These are phyloP conservation scores for Beauveria australis DNA, from an alignment of 2,329 filamentous ascomycete genomes.

Conservation along the genomic window DNA sequence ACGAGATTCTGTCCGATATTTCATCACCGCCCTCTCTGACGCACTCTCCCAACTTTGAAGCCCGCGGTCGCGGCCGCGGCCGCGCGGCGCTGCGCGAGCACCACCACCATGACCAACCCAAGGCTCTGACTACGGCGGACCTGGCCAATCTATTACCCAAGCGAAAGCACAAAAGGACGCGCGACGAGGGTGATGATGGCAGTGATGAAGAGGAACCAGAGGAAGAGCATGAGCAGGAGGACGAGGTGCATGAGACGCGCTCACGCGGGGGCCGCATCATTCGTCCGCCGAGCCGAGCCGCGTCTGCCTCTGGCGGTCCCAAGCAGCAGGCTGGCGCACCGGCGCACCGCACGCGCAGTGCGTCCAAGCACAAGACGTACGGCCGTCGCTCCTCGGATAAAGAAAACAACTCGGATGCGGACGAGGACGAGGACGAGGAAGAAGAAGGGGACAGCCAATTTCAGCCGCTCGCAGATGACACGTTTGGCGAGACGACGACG, in stretches of 20 bases:
- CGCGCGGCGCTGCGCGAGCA: constrained; percentile 22
- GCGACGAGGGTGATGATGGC: constrained; percentile 40
- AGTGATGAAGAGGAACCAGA: constrained; percentile 39
- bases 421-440: constrained; percentile 20
- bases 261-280: constrained; percentile 15
- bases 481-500: constrained; percentile 27
- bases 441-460: constrained; percentile 29
- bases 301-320: constrained; percentile 12
- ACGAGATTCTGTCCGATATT: constrained; percentile 37
- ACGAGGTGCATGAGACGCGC: constrained; percentile 15
- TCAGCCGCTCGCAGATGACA: constrained; percentile 37
- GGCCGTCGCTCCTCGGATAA: constrained; percentile 46
- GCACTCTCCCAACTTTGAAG: constrained; percentile 52
- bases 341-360: neutral
- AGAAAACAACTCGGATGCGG: constrained; percentile 41
- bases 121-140: constrained; percentile 44
- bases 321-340: constrained; percentile 13
- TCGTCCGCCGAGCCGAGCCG: constrained; percentile 1
- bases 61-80: constrained; percentile 16
- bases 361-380: constrained; percentile 35
- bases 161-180: constrained; percentile 35
- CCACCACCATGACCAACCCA: constrained; percentile 20
- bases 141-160: constrained; percentile 47
- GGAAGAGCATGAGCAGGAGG: constrained; percentile 33
- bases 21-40: constrained; percentile 60